Evolutionary conservation across 176 grass and related monocot genomes (phyloP).

Genomic region (Olyra latifolia): DNA sequence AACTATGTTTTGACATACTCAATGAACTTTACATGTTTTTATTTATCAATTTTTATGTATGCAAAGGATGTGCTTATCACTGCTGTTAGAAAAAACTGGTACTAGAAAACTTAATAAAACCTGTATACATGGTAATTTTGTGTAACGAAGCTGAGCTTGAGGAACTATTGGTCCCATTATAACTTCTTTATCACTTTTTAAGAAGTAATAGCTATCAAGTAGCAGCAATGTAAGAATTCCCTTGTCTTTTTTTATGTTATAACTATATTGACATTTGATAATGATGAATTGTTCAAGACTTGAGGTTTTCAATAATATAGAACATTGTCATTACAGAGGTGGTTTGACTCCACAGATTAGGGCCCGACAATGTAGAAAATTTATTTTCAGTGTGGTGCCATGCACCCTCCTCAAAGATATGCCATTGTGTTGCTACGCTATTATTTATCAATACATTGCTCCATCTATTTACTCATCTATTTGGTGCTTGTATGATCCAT

Average conservation of each 20-base stretch:
- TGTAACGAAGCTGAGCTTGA: neutral
- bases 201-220: neutral
- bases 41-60: conserved; percentile 7
- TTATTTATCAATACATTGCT: neutral
- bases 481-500: conserved; percentile 19
- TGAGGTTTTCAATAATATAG: too few species aligned
- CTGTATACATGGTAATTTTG: neutral
- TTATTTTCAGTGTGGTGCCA: neutral
- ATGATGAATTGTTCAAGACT: too few species aligned
- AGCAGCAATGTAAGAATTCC: conserved; percentile 3
- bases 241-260: too few species aligned
- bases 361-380: neutral
- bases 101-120: neutral
- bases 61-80: neutral
- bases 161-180: neutral
- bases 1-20: conserved; percentile 11
- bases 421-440: neutral
- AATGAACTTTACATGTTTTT: neutral
- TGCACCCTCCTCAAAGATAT: neutral
- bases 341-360: too few species aligned
- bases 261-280: too few species aligned
- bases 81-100: conserved; percentile 4
- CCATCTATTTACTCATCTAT: neutral
- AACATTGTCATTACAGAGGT: too few species aligned
- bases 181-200: conserved; percentile 7